Conservation (phyloP, 1,139 yeast species). For the Martiniozyma asiatica region DNA sequence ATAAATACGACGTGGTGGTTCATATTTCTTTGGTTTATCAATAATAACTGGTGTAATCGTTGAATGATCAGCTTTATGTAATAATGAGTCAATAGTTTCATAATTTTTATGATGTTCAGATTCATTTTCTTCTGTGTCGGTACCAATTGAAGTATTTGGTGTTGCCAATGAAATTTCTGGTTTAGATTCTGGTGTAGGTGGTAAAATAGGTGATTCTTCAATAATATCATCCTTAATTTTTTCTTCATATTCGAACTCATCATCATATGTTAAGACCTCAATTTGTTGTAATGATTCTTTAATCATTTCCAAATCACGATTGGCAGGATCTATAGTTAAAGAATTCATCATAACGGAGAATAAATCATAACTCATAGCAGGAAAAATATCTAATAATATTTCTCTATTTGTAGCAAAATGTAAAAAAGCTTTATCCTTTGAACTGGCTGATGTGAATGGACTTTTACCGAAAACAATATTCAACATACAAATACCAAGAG, state of each 20-base stretch:
- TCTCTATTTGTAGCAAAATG: conserved; percentile 85
- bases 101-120: no score
- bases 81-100: neutral
- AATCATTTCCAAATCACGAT: conserved; percentile 57
- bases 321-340: conserved; percentile 77
- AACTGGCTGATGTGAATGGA: conserved; percentile 78
- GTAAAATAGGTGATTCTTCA: conserved; percentile 4
- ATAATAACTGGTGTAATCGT: conserved; percentile 7
- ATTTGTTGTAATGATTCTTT: conserved; percentile 48
- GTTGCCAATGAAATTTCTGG: neutral
- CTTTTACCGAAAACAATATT: conserved; percentile 83
- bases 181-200: neutral
- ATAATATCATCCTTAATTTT: conserved; percentile 3
- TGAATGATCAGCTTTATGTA: conserved; percentile 2
- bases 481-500: conserved; percentile 75
- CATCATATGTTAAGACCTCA: conserved; percentile 66
- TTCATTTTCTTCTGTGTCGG: no score
- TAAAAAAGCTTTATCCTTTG: conserved; percentile 72
- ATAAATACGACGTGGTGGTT: conserved; percentile 10
- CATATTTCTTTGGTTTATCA: conserved; percentile 6
- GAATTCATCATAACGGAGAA: conserved; percentile 71
- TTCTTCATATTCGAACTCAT: conserved; percentile 33
- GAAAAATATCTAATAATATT: conserved; percentile 83
- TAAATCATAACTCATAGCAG: conserved; percentile 78
- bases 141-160: no score